Evolutionary conservation across 371 early-diverging fungal genomes (phyloP).

Genomic region (Actinomucor elegans): DNA sequence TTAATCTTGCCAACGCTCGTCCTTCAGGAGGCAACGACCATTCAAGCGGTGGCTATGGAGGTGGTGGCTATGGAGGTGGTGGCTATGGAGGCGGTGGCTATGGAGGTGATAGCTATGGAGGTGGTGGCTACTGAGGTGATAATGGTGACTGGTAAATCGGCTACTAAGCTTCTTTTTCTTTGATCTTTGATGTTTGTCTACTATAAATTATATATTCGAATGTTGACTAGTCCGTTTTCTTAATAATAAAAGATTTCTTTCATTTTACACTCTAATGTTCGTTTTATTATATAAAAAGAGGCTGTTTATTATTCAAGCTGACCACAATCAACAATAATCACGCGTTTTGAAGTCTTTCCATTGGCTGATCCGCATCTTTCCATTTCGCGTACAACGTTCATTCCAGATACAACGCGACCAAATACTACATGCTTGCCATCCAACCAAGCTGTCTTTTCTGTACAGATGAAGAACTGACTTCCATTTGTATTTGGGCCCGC

Average conservation of each 20-base stretch:
- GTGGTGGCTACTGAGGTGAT: neutral
- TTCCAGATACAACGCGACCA: conserved; percentile 80
- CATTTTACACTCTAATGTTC: no score
- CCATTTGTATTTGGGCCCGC: conserved; percentile 93
- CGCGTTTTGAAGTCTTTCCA: conserved; percentile 57
- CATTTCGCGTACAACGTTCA: conserved; percentile 76
- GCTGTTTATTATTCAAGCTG: no score
- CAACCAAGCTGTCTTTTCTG: conserved; percentile 81
- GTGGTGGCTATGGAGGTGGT: neutral
- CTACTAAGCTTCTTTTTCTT: neutral
- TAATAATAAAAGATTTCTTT: neutral
- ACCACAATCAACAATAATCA: conserved; percentile 70
- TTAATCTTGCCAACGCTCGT: conserved; percentile 8
- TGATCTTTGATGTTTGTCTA: no score
- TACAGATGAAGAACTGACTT: conserved; percentile 97
- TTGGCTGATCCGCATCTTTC: conserved; percentile 62
- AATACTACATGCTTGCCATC: conserved; percentile 99
- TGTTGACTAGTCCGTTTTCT: neutral
- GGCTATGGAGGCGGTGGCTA: neutral
- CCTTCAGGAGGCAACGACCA: no score
- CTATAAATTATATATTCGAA: no score
- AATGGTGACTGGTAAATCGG: neutral
- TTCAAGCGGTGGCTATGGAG: neutral
- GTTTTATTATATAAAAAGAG: no score
- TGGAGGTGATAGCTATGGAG: neutral